Evolutionary conservation across 768 basidiomycete genomes (phyloP).

Genomic region (Neoboletus brunneissimus): DNA sequence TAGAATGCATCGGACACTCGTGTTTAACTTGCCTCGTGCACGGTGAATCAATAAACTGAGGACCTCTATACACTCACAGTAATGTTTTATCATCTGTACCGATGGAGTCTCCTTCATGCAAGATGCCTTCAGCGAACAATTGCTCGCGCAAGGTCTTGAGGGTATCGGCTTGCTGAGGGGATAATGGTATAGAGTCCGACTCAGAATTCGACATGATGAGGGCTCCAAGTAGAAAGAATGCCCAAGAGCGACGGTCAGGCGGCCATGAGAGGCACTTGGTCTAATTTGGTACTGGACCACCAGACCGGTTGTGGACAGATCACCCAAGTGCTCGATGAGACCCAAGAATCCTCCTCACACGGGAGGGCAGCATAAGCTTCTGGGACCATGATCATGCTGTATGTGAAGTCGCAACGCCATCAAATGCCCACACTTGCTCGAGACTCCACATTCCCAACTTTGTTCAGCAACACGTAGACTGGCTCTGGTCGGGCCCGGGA

Average conservation of each 20-base stretch:
- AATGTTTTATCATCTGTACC: slow-evolving; percentile 61
- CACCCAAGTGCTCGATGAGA: neutral
- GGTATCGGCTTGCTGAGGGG: slow-evolving; percentile 34
- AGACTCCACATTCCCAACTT: neutral
- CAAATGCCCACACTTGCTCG: neutral
- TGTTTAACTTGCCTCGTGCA: slow-evolving; percentile 4
- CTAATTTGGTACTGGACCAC: neutral
- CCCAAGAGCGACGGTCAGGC: neutral
- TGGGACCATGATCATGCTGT: neutral
- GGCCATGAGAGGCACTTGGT: neutral
- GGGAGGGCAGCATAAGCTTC: neutral
- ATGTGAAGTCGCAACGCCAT: neutral
- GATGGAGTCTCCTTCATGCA: slow-evolving; percentile 59
- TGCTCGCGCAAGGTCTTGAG: slow-evolving; percentile 52
- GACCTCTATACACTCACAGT: slow-evolving; percentile 41
- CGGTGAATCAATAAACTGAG: neutral
- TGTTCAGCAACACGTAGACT: neutral
- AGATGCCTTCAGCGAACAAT: slow-evolving; percentile 48
- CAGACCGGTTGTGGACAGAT: neutral
- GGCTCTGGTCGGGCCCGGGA: neutral
- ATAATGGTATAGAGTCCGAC: slow-evolving; percentile 7
- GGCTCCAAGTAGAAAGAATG: neutral
- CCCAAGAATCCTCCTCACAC: neutral
- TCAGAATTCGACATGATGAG: slow-evolving; percentile 14
- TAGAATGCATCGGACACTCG: slow-evolving; percentile 24